Percentiles rank a stretch among this genome's conserved stretches.
phyloP scores from a whole-genome alignment of 1,139 yeast genomes.

The Kurtzmaniella quercitrusa region DNA sequence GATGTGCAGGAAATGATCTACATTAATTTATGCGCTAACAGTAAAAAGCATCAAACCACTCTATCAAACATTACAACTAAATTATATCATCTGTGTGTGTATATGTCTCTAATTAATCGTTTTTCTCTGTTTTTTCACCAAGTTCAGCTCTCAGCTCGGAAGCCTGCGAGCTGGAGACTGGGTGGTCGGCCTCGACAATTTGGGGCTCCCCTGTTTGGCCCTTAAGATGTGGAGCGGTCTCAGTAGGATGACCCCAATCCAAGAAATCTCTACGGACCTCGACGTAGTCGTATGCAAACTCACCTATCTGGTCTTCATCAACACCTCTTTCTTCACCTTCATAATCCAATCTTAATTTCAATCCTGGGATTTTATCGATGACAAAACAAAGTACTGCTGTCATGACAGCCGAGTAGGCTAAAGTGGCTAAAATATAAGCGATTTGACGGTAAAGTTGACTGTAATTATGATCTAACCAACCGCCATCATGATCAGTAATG shows the following conservation, averaged over 20 bases:
- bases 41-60: no score
- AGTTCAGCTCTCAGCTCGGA: conserved; percentile 2
- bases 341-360: conserved; percentile 74
- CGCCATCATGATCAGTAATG: conserved; percentile 77
- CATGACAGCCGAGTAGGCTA: conserved; percentile 73
- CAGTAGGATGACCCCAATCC: conserved; percentile 43
- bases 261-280: conserved; percentile 93
- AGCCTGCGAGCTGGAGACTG: conserved; percentile 3
- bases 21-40: no score
- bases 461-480: conserved; percentile 89
- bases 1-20: no score
- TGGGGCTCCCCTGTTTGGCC: conserved; percentile 5
- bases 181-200: conserved; percentile 3
- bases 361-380: conserved; percentile 77
- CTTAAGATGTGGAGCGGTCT: not conserved
- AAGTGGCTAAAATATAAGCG: conserved; percentile 72
- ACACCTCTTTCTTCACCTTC: conserved; percentile 85
- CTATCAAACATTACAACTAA: no score
- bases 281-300: conserved; percentile 95
- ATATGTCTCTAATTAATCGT: not conserved
- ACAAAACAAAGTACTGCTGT: conserved; percentile 75
- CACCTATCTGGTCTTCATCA: conserved; percentile 97
- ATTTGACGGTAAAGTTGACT: conserved; percentile 88
- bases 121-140: not conserved
- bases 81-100: not conserved